phyloP scores from a whole-genome alignment of 2,329 filamentous ascomycete species.

The Colletotrichum costaricense region DNA sequence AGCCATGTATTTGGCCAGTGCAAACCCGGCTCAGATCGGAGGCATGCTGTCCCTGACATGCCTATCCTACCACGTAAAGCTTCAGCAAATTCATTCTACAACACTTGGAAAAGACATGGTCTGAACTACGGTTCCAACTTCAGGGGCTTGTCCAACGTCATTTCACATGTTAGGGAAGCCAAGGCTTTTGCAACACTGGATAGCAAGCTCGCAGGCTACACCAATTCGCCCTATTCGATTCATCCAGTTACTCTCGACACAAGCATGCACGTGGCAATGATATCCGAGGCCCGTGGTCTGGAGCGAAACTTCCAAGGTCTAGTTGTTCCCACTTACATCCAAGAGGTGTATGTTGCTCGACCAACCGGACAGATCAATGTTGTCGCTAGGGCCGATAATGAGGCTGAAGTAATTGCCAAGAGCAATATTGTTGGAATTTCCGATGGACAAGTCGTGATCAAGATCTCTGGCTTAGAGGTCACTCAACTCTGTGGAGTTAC shows the following conservation, averaged over 20 bases:
- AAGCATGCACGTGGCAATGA: constrained; percentile 44
- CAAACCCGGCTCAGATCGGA: background rate
- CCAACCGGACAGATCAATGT: background rate
- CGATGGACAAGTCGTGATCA: constrained; percentile 8
- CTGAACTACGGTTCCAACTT: constrained; percentile 43
- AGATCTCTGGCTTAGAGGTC: constrained; percentile 15
- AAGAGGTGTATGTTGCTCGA: constrained; percentile 17
- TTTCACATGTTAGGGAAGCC: constrained; percentile 1
- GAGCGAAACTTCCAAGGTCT: constrained; percentile 6
- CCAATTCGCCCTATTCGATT: constrained; percentile 40
- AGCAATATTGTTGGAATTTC: background rate
- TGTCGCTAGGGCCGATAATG: background rate
- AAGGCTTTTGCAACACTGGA: constrained; percentile 15
- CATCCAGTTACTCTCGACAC: constrained; percentile 53
- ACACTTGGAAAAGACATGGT: constrained; percentile 42
- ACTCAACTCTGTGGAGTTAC: background rate
- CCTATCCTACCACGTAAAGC: constrained; percentile 37
- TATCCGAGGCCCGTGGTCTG: constrained; percentile 34
- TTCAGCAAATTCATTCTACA: constrained; percentile 40
- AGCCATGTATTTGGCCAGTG: constrained; percentile 15
- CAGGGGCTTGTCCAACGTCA: constrained; percentile 35
- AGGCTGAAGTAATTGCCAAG: background rate
- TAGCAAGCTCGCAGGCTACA: background rate
- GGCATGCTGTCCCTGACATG: background rate
- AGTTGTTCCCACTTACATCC: constrained; percentile 10